phyloP scores from a whole-genome alignment of 75 land plant genomes.

The Sequoia sempervirens region DNA sequence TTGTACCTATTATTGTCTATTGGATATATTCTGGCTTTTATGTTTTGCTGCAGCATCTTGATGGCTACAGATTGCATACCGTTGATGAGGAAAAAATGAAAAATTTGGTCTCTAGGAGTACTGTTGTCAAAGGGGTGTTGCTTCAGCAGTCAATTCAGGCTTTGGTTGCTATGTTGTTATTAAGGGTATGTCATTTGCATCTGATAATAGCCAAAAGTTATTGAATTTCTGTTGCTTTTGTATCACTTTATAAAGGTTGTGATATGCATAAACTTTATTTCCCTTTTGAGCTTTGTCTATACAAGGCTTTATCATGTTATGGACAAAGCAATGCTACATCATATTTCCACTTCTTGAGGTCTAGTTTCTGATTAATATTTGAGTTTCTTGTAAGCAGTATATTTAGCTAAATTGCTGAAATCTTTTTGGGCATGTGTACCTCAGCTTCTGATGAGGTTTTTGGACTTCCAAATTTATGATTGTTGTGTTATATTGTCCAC shows the following conservation, averaged over 20 bases:
- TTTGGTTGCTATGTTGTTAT: slow-evolving; percentile 49
- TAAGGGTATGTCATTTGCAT: slow-evolving; percentile 28
- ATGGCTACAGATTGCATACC: slow-evolving; percentile 61
- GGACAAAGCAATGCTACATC: background rate
- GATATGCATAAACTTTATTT: background rate
- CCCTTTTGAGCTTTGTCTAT: background rate
- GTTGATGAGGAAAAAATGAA: slow-evolving; percentile 53
- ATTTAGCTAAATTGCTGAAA: background rate
- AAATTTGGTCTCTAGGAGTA: slow-evolving; percentile 52
- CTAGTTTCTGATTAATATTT: background rate
- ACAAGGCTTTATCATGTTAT: background rate
- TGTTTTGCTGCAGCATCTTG: slow-evolving; percentile 34
- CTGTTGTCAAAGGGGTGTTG: slow-evolving; percentile 67
- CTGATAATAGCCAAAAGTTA: background rate
- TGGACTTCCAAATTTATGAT: background rate
- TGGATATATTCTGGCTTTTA: slow-evolving; percentile 84
- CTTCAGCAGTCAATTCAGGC: slow-evolving; percentile 72
- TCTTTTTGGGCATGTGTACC: background rate
- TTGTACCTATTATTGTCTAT: slow-evolving; percentile 75
- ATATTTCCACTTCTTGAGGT: background rate
- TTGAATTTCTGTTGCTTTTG: background rate
- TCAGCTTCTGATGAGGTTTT: background rate
- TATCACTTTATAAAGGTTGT: background rate
- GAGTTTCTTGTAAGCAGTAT: background rate
- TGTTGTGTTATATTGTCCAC: background rate